Percentiles rank a stretch among this genome's conserved stretches.
These are phyloP conservation scores for Rhodotorula taiwanensis DNA, from an alignment of 768 basidiomycete genomes.

Conservation along the genomic window DNA sequence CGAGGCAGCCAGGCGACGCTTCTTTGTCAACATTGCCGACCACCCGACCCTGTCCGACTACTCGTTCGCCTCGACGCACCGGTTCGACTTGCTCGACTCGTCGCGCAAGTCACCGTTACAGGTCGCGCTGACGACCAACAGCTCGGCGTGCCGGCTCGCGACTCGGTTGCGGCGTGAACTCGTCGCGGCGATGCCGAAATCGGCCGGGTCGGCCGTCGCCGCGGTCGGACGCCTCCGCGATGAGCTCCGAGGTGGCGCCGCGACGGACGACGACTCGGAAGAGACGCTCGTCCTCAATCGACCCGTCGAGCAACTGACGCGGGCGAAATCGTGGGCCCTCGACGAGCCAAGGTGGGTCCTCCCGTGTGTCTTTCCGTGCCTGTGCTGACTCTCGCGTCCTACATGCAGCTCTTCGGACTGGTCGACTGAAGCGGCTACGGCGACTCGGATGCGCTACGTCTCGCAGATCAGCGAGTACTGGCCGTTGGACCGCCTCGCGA, in stretches of 20 bases:
- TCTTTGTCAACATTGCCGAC: slow-evolving; percentile 82
- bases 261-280: slow-evolving; percentile 22
- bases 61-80: slow-evolving; percentile 75
- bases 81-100: slow-evolving; percentile 57
- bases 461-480: slow-evolving; percentile 93
- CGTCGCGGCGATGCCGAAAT: slow-evolving; percentile 62
- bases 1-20: slow-evolving; percentile 54
- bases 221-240: slow-evolving; percentile 64
- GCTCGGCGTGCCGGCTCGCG: slow-evolving; percentile 78
- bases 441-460: slow-evolving; percentile 79
- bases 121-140: slow-evolving; percentile 82
- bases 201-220: slow-evolving; percentile 65
- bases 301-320: slow-evolving; percentile 46
- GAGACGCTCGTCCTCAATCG: slow-evolving; percentile 44
- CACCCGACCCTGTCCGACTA: slow-evolving; percentile 81
- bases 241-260: slow-evolving; percentile 48
- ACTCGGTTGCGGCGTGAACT: slow-evolving; percentile 75
- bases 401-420: not conserved
- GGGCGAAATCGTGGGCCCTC: slow-evolving; percentile 33
- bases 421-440: slow-evolving; percentile 16
- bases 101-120: slow-evolving; percentile 48
- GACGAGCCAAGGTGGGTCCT: slow-evolving; percentile 11
- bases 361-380: too few relatives aligned
- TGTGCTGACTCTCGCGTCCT: not conserved
- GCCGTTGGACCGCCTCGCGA: slow-evolving; percentile 69